Conservation (phyloP, 352 stramenopile species). For the Pelagophyceae sp. region DNA sequence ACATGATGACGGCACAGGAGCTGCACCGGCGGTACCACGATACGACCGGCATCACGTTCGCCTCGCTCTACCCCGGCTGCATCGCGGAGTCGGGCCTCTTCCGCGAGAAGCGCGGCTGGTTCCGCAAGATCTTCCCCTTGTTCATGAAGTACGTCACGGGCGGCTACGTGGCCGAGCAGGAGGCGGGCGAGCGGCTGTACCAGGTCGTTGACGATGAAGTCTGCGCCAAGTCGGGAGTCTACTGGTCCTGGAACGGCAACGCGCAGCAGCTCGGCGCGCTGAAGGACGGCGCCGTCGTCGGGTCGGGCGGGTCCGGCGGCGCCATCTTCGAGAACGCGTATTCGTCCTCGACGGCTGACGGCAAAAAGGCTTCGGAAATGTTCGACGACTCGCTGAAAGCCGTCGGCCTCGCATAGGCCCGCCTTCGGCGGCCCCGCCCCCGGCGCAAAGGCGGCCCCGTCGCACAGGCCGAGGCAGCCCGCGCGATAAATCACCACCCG, state of each 20-base stretch:
- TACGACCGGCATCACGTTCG: conserved; percentile 63
- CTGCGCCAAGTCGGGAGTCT: conserved; percentile 57
- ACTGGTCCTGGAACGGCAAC: conserved; percentile 72
- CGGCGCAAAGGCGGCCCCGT: too few relatives aligned
- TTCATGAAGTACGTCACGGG: conserved; percentile 78
- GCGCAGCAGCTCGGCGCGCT: conserved; percentile 54
- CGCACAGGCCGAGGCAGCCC: too few relatives aligned
- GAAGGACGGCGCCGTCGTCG: conserved; percentile 41
- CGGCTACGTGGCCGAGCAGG: conserved; percentile 62
- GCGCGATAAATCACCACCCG: too few relatives aligned
- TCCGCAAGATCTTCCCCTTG: conserved; percentile 64
- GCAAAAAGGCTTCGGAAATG: conserved; percentile 52
- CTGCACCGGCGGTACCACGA: conserved; percentile 65
- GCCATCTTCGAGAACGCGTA: conserved; percentile 68
- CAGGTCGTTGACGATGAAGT: conserved; percentile 61
- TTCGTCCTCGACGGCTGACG: conserved; percentile 53
- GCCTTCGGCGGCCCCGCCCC: too few relatives aligned
- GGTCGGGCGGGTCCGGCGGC: conserved; percentile 57
- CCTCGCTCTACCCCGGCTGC: conserved; percentile 68
- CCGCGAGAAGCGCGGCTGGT: conserved; percentile 69
- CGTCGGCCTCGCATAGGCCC: conserved; percentile 34
- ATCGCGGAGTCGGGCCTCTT: conserved; percentile 72
- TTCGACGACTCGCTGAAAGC: conserved; percentile 56
- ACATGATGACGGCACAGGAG: conserved; percentile 77
- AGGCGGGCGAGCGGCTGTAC: conserved; percentile 60